Percentiles rank a stretch among this genome's conserved stretches.
phyloP scores from a whole-genome alignment of 2,329 filamentous ascomycete species.

The Phialophora macrospora region DNA sequence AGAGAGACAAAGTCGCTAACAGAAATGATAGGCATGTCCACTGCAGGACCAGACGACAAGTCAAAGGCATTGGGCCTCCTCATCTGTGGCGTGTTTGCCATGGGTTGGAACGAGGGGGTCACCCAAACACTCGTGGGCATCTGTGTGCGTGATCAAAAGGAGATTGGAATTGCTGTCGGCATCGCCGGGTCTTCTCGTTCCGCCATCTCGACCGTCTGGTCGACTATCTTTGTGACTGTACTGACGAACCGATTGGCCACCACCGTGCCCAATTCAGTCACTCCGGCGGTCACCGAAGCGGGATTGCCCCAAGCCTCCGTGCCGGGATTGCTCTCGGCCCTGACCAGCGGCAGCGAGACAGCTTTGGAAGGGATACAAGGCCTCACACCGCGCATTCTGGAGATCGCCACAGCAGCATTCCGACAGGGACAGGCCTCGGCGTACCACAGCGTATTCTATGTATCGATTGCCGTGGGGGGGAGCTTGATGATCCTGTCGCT shows the following conservation, averaged over 20 bases:
- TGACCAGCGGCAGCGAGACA: slow-evolving; percentile 43
- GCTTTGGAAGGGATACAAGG: slow-evolving; percentile 41
- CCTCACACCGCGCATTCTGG: slow-evolving; percentile 45
- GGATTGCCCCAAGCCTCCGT: slow-evolving; percentile 47
- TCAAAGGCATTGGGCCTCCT: neutral
- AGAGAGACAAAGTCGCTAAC: neutral
- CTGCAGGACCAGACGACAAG: neutral
- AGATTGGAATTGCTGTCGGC: slow-evolving; percentile 39
- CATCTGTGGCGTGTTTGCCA: slow-evolving; percentile 11
- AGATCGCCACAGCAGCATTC: slow-evolving; percentile 44
- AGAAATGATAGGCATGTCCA: slow-evolving; percentile 1
- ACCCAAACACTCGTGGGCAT: slow-evolving; percentile 35
- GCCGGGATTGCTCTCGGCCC: slow-evolving; percentile 44
- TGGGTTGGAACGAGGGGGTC: slow-evolving; percentile 38
- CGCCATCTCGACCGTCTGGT: slow-evolving; percentile 33
- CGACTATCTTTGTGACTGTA: slow-evolving; percentile 38
- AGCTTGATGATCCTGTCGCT: slow-evolving; percentile 13
- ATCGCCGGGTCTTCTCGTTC: slow-evolving; percentile 36
- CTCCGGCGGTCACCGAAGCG: slow-evolving; percentile 44
- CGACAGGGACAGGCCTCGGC: slow-evolving; percentile 49
- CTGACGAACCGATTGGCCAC: slow-evolving; percentile 29
- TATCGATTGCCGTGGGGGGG: slow-evolving; percentile 30
- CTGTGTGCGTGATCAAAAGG: slow-evolving; percentile 34
- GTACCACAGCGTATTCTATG: slow-evolving; percentile 50
- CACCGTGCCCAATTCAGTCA: slow-evolving; percentile 6